Evolutionary conservation across 2,329 filamentous ascomycete species (phyloP), one percentile per base, ranked within the genome.

Genomic region (Penicillium palitans): DNA sequence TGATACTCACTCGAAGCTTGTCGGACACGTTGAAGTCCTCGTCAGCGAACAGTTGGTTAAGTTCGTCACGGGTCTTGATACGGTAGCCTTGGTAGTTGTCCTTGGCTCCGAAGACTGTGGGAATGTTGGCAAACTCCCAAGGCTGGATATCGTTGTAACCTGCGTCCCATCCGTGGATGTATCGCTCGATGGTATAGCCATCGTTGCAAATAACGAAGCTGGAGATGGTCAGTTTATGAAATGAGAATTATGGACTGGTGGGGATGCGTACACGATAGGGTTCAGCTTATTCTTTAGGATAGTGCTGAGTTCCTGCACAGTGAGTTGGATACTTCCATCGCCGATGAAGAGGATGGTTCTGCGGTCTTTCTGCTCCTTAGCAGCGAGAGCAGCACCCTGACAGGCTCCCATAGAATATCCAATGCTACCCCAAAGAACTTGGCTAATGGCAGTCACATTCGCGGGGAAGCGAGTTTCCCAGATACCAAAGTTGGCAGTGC

Each of bases 111-210:
- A 95, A 91, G 0, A 85, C 84, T 4, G 80, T 79, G 2, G 90
- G 83, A 0, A 92, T 75, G 21, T 86, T 84, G 72, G 85, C 86
- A 79, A 88, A 90, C 51, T 88, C 81, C 92, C 92, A 96, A 12
- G 79, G 74, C 58, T 84, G 81, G 57, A 96, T 87, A 70, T 96
- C 90, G 70, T 96, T 96, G 79, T 96, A 96, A 27, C 71, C 73
- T 33, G 85, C 90, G 9, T 92, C 80, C 86, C 89, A 89, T 53
- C 91, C 91, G 74, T 96, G 91, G 68, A 96, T 96, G 73, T 86
- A 90, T 31, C 92, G 86, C 77, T 96, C 92, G 72, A 96, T 95
- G 10, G 91, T 95, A 77, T 90, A 96, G 12, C 92, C 92, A 41
- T 93, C 86, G 72, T 96, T 96, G 81, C 90, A 91, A 65, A 96